phyloP scores from a whole-genome alignment of 2,329 filamentous ascomycete species.

The Diaporthe eres region DNA sequence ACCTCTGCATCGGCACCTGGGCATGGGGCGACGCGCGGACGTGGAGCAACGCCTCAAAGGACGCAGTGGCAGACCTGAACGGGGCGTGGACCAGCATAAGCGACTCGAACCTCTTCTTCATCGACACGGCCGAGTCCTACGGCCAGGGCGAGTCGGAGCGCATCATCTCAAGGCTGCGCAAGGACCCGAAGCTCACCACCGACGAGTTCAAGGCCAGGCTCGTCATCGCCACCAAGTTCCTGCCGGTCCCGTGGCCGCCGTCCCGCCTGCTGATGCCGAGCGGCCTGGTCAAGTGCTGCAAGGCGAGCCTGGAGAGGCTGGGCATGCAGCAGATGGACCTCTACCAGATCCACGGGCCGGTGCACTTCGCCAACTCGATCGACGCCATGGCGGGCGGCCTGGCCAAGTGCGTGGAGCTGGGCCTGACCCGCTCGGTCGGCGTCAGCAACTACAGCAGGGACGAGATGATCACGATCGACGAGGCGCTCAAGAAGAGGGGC shows the following conservation, averaged over 20 bases:
- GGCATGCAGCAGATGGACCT: constrained; percentile 53
- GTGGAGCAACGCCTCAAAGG: constrained; percentile 82
- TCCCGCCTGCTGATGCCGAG: constrained; percentile 42
- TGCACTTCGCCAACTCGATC: constrained; percentile 55
- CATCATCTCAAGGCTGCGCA: constrained; percentile 51
- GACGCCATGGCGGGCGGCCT: constrained; percentile 56
- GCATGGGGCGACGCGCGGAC: constrained; percentile 80
- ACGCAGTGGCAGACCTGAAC: constrained; percentile 79
- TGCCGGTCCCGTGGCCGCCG: constrained; percentile 48
- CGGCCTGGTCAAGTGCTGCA: constrained; percentile 54
- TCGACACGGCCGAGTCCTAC: constrained; percentile 61
- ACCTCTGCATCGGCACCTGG: constrained; percentile 83
- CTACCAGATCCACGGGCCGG: constrained; percentile 58
- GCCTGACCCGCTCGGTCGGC: constrained; percentile 56
- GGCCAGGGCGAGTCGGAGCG: constrained; percentile 57
- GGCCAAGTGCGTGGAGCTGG: constrained; percentile 58
- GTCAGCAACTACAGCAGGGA: constrained; percentile 59
- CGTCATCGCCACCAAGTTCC: constrained; percentile 58
- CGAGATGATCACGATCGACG: constrained; percentile 58
- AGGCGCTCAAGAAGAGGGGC: constrained; percentile 54
- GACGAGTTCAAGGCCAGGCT: constrained; percentile 52
- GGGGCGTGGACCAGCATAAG: constrained; percentile 56
- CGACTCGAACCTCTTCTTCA: constrained; percentile 55
- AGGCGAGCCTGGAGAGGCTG: constrained; percentile 54
- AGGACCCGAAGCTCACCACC: constrained; percentile 50